Evolutionary conservation across 345 rosid species (phyloP), one percentile per base, ranked within the genome.

Genomic region (Punica granatum): DNA sequence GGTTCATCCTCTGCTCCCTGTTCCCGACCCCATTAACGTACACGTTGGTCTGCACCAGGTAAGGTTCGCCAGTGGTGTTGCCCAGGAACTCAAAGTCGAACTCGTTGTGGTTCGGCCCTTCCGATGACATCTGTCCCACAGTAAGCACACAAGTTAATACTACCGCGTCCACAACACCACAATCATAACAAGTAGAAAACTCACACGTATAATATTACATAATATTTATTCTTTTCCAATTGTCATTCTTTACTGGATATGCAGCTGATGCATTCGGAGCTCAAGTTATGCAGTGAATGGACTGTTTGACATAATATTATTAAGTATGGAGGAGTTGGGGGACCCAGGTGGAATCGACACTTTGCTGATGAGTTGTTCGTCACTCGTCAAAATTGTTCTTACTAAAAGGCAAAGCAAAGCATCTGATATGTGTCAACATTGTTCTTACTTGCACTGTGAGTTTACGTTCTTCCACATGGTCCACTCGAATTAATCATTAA

Each of bases 41-140:
- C 21, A 95, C 71, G 65, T 95, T 95, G 43, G 99, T 95, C 65
- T 95, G 99, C 18, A 95, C 83, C 61, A 84, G 26, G 79, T 92
- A 95, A 0, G 99, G 99, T 53, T 95, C 99, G 0, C 99, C 99
- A 0, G 94, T 79, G 16, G 85, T 84, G 81, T 95, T 95, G 0
- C 99, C 99, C 58, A 95, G 78, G 80, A 95, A 95, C 84, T 95
- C 99, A 14, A 86, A 95, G 65, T 95, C 99, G 32, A 95, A 95
- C 70, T 95, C 99, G 68, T 92, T 87, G 82, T 92, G 99, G 60
- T 71, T 80, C 11, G 98, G 75, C 30, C 99, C 99, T 0, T 95
- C 97, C 0, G 99, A 95, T 71, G 99, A 92, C 99, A 95, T 95
- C 99, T 95, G 84, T n/a, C 18, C 44, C 48, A 30, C 28, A 23